A percentile compares a stretch with the other conserved stretches of the same genome.
These are phyloP conservation scores for Periconia sp. DNA, from an alignment of 2,329 filamentous ascomycete species.

Conservation along the genomic window DNA sequence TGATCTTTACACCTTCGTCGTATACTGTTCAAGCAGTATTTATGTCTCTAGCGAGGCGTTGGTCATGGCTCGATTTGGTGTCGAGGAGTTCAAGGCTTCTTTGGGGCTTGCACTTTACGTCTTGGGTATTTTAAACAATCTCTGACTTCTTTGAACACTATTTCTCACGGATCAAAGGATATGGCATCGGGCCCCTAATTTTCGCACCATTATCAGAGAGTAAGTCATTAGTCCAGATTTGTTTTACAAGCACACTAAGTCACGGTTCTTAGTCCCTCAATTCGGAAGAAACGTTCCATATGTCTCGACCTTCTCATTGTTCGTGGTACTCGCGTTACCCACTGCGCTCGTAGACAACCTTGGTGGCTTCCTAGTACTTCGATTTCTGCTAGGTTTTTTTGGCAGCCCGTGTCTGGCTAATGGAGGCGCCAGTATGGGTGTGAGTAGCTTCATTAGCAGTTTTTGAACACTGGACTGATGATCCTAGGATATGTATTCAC, in stretches of 20 bases:
- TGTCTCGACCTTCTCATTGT: constrained; percentile 55
- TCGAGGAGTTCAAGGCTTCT: constrained; percentile 53
- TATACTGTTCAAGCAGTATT: constrained; percentile 60
- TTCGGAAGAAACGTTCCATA: constrained; percentile 59
- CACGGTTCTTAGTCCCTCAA: constrained; percentile 53
- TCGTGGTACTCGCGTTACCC: constrained; percentile 57
- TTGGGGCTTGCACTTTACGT: constrained; percentile 60
- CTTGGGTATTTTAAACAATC: constrained; percentile 35
- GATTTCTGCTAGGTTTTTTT: constrained; percentile 60
- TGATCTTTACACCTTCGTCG: constrained; percentile 56
- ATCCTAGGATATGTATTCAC: constrained; percentile 54
- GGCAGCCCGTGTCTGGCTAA: constrained; percentile 68
- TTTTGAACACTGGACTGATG: neutral
- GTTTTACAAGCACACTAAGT: no score
- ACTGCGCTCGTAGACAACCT: constrained; percentile 58
- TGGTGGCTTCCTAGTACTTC: constrained; percentile 59
- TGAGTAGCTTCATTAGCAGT: constrained; percentile 1
- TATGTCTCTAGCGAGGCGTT: constrained; percentile 54
- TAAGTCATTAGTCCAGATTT: no score
- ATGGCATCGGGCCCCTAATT: constrained; percentile 40
- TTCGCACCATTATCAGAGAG: constrained; percentile 55
- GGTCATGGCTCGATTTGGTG: constrained; percentile 52
- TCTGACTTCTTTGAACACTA: no score
- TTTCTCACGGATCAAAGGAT: no score
- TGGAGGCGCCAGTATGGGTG: constrained; percentile 53